Base-by-base conservation (phyloP, 805 yeast species). In the Huiozyma sinensis region DNA sequence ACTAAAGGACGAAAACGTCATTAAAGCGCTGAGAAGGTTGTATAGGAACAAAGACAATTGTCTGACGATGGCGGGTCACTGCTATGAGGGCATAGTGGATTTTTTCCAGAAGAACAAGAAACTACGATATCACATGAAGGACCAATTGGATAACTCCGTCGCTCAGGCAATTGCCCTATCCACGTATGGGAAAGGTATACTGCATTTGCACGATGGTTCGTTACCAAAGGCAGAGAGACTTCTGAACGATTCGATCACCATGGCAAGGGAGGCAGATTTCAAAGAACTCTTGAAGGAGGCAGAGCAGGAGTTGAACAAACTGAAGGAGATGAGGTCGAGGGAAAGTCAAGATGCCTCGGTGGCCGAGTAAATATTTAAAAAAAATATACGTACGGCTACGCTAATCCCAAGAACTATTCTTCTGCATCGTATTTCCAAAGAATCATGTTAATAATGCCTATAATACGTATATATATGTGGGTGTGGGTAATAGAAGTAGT, bases 161-260 rank as follows among this genome's bases (percentile, higher is more conserved):
- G 72, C 75, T 31, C 86, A 83, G 49, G 77, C 83, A 1, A 77
- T 83, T 36, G 92, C 94, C 0, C 68, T 89, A 58, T 78, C 95
- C 0, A 77, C 87, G 0, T 89, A 83, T 57, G 94, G 95, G 0
- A 68, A 85, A 36, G 97, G 96, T 1, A 94, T 88, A 5, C 71
- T 86, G 8, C 71, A 75, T 38, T 63, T 81, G n/a, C 85, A 84
- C 52, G 56, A 68, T 39, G 75, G 80, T 0, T 65, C 79, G 8
- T 68, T 74, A 44, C 71, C 68, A 2, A 64, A 70, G 44, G 88
- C 95, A 0, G 77, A 75, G 50, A 68, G 77, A 36, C 65, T 75
- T 28, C 66, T 89, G 39, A 67, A 80, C 6, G 88, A 83, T 57
- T 78, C 95, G 0, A 71, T 85, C 32, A 70, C 77, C 28, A 68